A percentile compares a stretch with the other conserved stretches of the same genome.
Evolutionary conservation across 805 yeast species (phyloP).

Genomic region (Candida vaughaniae): DNA sequence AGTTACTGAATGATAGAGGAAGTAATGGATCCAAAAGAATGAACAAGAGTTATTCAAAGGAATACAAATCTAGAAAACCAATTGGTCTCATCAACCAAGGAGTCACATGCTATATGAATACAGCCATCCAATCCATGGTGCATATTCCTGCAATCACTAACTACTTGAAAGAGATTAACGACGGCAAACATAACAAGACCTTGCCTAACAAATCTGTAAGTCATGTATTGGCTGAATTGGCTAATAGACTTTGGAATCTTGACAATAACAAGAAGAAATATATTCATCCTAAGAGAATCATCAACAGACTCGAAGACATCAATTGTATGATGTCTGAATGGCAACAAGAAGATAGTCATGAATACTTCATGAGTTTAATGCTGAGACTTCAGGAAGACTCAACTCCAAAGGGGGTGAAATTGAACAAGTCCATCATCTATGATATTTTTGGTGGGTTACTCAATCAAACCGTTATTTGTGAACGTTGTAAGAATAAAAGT

Average conservation of each 20-base stretch:
- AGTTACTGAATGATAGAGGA: conserved; percentile 59
- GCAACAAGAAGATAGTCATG: conserved; percentile 98
- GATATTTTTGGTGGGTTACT: conserved; percentile 93
- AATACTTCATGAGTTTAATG: conserved; percentile 90
- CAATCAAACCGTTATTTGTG: conserved; percentile 82
- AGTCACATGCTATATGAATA: conserved; percentile 94
- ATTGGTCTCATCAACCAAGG: conserved; percentile 85
- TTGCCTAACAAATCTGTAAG: conserved; percentile 61
- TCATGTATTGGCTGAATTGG: conserved; percentile 63
- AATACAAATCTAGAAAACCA: conserved; percentile 50
- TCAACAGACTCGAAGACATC: conserved; percentile 72
- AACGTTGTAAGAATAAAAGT: conserved; percentile 76
- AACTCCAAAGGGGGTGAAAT: conserved; percentile 84
- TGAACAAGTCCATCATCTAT: conserved; percentile 78
- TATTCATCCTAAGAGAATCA: conserved; percentile 74
- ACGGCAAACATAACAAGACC: conserved; percentile 47
- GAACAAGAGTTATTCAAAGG: conserved; percentile 68
- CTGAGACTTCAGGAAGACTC: conserved; percentile 88
- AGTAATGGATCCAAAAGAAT: conserved; percentile 59
- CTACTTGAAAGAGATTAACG: conserved; percentile 66
- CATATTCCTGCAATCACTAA: conserved; percentile 91
- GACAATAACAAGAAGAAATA: conserved; percentile 44
- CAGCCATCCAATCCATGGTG: conserved; percentile 87
- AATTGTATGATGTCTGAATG: conserved; percentile 96
- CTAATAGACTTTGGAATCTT: conserved; percentile 66